phyloP scores from a whole-genome alignment of 176 grass and related monocot species.

The Cymbopogon citratus region DNA sequence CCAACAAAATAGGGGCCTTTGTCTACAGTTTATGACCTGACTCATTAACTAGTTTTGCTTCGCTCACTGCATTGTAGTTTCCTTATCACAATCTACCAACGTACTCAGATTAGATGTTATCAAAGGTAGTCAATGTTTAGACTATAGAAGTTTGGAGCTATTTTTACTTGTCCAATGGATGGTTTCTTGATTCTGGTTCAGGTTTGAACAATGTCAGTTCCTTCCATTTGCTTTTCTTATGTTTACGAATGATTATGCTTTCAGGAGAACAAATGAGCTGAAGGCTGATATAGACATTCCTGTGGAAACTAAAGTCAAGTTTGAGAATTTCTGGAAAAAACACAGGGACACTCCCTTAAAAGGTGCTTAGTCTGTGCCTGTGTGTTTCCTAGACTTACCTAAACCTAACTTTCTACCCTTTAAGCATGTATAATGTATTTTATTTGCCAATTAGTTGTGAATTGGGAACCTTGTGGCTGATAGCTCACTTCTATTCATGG shows the following conservation, averaged over 20 bases:
- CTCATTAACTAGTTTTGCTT: not conserved
- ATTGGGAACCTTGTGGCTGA: not conserved
- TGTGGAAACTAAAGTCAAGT: slow-evolving; percentile 47
- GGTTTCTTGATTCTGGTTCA: not conserved
- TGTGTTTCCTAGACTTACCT: not conserved
- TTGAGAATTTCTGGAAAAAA: slow-evolving; percentile 56
- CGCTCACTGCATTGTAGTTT: not conserved
- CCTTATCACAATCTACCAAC: not conserved
- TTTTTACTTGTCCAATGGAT: not conserved
- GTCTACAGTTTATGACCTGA: not conserved
- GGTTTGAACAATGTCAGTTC: slow-evolving; percentile 1
- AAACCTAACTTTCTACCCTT: slow-evolving; percentile 2
- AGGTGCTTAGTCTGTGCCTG: slow-evolving; percentile 40
- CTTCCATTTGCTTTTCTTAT: not conserved
- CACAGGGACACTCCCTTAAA: slow-evolving; percentile 46
- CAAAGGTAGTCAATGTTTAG: not conserved
- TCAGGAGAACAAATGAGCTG: slow-evolving; percentile 77
- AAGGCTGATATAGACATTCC: slow-evolving; percentile 79
- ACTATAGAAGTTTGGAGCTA: not conserved
- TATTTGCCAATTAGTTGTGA: not conserved
- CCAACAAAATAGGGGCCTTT: not conserved
- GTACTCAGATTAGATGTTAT: not conserved
- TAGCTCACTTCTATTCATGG: not conserved
- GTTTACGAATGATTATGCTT: slow-evolving; percentile 25
- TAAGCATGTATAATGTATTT: not conserved